phyloP scores from a whole-genome alignment of 352 stramenopile species.

The Elongisporangium senticosum region DNA sequence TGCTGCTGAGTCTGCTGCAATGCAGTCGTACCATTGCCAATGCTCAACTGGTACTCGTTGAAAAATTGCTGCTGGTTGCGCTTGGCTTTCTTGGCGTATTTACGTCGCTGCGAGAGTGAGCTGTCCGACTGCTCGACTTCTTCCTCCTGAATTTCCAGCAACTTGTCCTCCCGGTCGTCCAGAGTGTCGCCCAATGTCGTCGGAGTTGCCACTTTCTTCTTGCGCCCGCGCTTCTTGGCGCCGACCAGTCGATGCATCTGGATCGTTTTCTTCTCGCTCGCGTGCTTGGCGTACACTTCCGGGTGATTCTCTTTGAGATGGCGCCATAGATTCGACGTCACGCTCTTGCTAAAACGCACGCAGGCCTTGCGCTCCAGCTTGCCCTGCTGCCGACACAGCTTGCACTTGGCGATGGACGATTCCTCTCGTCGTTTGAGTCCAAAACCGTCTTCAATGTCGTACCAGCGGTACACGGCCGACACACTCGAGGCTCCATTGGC shows the following conservation, averaged over 20 bases:
- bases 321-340: conserved; percentile 80
- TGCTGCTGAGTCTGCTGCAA: conserved; percentile 13
- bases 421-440: conserved; percentile 62
- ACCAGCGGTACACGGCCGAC: conserved; percentile 79
- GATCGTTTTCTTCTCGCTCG: conserved; percentile 68
- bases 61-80: conserved; percentile 30
- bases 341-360: conserved; percentile 79
- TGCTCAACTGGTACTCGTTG: conserved; percentile 23
- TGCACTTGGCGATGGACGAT: conserved; percentile 65
- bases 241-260: conserved; percentile 61
- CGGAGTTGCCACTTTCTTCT: conserved; percentile 33
- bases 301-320: conserved; percentile 80
- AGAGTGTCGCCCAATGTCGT: neutral
- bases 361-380: conserved; percentile 60
- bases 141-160: conserved; percentile 14
- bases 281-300: conserved; percentile 65
- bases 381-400: conserved; percentile 48
- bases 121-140: conserved; percentile 7
- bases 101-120: conserved; percentile 2
- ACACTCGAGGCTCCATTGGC: conserved; percentile 10
- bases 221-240: conserved; percentile 46
- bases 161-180: conserved; percentile 6
- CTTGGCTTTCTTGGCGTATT: conserved; percentile 31
- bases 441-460: conserved; percentile 63
- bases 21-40: neutral